These are phyloP conservation scores for Albugo laibachii DNA, from an alignment of 352 stramenopile species.

Conservation along the genomic window DNA sequence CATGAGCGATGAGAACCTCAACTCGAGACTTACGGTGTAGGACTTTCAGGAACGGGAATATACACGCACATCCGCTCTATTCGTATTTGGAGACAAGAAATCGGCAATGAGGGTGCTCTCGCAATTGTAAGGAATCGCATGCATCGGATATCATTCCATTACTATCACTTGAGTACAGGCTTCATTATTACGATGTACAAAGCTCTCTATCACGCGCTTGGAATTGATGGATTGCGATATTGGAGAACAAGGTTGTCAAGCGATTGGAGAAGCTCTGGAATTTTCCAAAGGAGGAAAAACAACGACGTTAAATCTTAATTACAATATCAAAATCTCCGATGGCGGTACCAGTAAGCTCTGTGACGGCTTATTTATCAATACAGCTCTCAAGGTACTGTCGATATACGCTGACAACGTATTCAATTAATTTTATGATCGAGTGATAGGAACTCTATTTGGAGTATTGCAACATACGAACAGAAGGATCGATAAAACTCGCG, in stretches of 20 bases:
- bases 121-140: slow-evolving; percentile 23
- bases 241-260: slow-evolving; percentile 32
- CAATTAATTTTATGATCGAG: not conserved
- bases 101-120: slow-evolving; percentile 46
- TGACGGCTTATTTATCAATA: slow-evolving; percentile 49
- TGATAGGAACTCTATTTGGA: slow-evolving; percentile 59
- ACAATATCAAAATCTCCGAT: slow-evolving; percentile 41
- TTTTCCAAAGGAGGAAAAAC: slow-evolving; percentile 1
- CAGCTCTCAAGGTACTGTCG: slow-evolving; percentile 25
- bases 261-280: slow-evolving; percentile 20
- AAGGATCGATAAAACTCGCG: slow-evolving; percentile 39
- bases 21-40: slow-evolving; percentile 18
- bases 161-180: not conserved
- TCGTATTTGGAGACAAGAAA: slow-evolving; percentile 63
- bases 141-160: not conserved
- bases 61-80: slow-evolving; percentile 55
- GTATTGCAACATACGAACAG: slow-evolving; percentile 27
- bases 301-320: slow-evolving; percentile 55
- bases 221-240: slow-evolving; percentile 67
- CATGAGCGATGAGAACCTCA: slow-evolving; percentile 19
- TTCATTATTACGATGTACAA: slow-evolving; percentile 5
- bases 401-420: not conserved
- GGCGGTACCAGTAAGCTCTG: slow-evolving; percentile 28
- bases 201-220: slow-evolving; percentile 21
- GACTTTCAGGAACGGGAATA: slow-evolving; percentile 30